Evolutionary conservation across 805 yeast species (phyloP), one percentile per base, ranked within the genome.

Genomic region (Citeromyces nyonsensis): DNA sequence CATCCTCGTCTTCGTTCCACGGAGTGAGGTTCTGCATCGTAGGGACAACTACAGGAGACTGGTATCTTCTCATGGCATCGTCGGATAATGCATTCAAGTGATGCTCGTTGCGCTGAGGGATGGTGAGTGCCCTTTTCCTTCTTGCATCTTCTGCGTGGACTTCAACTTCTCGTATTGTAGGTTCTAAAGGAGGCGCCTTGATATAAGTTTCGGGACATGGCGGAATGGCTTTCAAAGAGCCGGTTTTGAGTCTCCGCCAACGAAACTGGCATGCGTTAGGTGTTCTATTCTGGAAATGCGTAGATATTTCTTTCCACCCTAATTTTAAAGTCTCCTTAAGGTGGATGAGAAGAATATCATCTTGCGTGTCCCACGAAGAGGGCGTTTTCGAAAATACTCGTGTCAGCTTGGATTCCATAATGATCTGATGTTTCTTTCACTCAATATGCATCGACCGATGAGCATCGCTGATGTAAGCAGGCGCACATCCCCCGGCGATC

Each of bases 251-350:
- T 38, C 94, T 56, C 49, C 94, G 67, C 94, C 94, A 83, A 43
- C 94, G 66, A 48, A 81, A 81, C 55, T 81, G 93, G 44, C 94
- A 81, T 2, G 93, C 93, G 48, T 81, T 83, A 24, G 94, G 88
- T 2, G 94, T 83, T 45, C 94, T 59, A 45, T 77, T 75, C 22
- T 67, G 60, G 51, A 83, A 83, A 47, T 79, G 80, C 26, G 74
- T 63, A 1, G 91, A 74, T 28, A 83, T 82, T 40, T 83, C 93
- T 51, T 83, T 76, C 94, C 94, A 83, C 1, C 94, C 94, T 40
- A 83, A 61, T 48, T 79, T 79, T 48, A 75, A 81, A 33, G 69
- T 70, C 49, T 83, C 94, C 52, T 83, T 83, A 43, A 83, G 60
- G 39, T 76, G 82, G 29, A 88, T 64, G 31, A 81, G 52, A 13